Evolutionary conservation across 1,284 basidiomycete species (phyloP), one percentile per base, ranked within the genome.

Genomic region (Papiliotrema terrestris): DNA sequence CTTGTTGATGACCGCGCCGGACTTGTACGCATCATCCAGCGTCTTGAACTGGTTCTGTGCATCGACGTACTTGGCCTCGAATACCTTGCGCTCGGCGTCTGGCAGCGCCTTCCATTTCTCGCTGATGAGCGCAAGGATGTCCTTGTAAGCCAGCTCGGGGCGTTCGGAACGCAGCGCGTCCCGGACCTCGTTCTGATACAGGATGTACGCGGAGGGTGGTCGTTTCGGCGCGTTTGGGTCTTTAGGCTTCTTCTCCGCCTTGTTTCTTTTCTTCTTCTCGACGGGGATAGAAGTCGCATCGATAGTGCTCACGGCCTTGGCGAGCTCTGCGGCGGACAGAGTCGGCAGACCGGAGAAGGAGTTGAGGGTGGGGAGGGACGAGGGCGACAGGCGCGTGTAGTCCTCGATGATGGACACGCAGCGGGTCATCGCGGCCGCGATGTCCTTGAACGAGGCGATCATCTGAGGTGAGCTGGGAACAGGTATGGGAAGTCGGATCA

Each of bases 161-260:
- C 88, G 79, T 63, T 81, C 77, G 46, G 79, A 79, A 44, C 65
- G 59, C 39, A 76, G 63, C 60, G 83, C 78, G 59, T 85, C 83
- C 67, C 93, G 86, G 57, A 93, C 82, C 43, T 90, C 87, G 74
- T 97, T 97, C 78, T 97, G 95, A 83, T 89, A 98, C 66, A 96
- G 81, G 72, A 98, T 85, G 80, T 97, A 98, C 19, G 93, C 93
- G 19, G 91, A 91, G 20, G 93, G 83, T 25, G 95, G 92, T 17
- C 92, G 86, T 78, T 96, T 97, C 42, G 95, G 95, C 55, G 91
- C 91, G 73, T 92, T 88, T 36, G 92, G 92, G 73, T 98, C 94
- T 74, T 86, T 91, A 54, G 78, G 75, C 67, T 77, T 80, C 71
- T 78, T 79, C 65, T 75, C 70, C 53, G 70, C 73, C 56, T 71